These are phyloP conservation scores for Fusarium sp. DNA, from an alignment of 2,329 filamentous ascomycete genomes.

Conservation along the genomic window DNA sequence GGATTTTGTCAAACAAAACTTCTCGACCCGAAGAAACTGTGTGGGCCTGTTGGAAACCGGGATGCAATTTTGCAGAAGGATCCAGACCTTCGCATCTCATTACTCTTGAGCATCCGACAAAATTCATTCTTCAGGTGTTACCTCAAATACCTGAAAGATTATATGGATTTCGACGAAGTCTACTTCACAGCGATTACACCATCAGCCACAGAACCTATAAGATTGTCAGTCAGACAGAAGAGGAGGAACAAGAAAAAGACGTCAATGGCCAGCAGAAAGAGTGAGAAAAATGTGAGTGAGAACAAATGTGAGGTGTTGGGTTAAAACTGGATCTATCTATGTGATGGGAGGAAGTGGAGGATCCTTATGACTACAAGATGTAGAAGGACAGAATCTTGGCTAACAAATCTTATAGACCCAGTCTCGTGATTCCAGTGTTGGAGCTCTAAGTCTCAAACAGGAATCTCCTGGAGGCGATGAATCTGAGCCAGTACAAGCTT, in stretches of 20 bases:
- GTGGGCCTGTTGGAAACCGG: background rate
- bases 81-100: background rate
- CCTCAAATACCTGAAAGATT: background rate
- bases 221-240: background rate
- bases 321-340: background rate
- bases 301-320: background rate
- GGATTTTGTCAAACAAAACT: background rate
- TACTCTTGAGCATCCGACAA: background rate
- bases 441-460: background rate
- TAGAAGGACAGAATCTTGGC: background rate
- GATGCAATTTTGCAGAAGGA: background rate
- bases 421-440: background rate
- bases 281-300: too few species aligned
- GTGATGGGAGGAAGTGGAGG: too few species aligned
- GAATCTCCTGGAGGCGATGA: background rate
- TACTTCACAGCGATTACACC: background rate
- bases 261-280: background rate
- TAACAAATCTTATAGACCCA: background rate
- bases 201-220: background rate
- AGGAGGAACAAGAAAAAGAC: background rate
- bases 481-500: background rate
- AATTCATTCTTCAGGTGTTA: background rate
- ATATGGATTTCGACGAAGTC: background rate
- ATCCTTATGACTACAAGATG: background rate
- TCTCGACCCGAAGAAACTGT: background rate